These are phyloP conservation scores for Fraxinus sp. DNA, from an alignment of 305 asterid species.

Conservation along the genomic window DNA sequence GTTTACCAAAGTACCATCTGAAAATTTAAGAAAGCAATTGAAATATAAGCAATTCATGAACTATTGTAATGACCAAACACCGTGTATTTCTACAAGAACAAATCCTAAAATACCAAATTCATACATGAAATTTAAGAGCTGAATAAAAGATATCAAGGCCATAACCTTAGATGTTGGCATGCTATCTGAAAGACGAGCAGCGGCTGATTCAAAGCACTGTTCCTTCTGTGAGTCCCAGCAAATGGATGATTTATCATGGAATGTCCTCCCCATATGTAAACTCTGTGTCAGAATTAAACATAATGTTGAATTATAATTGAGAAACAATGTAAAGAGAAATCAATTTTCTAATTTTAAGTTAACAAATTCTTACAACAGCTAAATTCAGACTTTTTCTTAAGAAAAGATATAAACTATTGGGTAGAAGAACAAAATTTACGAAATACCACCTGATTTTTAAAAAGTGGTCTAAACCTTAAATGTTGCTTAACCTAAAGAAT, in stretches of 20 bases:
- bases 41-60: not conserved
- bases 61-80: not conserved
- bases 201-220: not conserved
- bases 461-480: not conserved
- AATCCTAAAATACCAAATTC: not conserved
- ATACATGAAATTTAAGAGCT: not conserved
- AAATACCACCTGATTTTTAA: slow-evolving; percentile 10
- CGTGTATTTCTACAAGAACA: not conserved
- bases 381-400: not conserved
- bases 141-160: not conserved
- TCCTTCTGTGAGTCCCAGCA: slow-evolving; percentile 25
- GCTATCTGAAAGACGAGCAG: slow-evolving; percentile 24
- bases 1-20: not conserved
- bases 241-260: slow-evolving; percentile 21
- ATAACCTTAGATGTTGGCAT: slow-evolving; percentile 27
- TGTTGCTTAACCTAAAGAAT: not conserved
- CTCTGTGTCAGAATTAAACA: slow-evolving; percentile 18
- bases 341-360: not conserved
- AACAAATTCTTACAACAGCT: not conserved
- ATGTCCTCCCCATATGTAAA: not conserved
- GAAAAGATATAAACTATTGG: not conserved
- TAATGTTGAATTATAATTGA: not conserved
- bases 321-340: not conserved
- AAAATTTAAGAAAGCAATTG: not conserved
- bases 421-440: not conserved